A percentile compares a stretch with the other conserved stretches of the same genome.
Conservation (phyloP, 2,329 filamentous ascomycete species). For the Penicillium nordicum region DNA sequence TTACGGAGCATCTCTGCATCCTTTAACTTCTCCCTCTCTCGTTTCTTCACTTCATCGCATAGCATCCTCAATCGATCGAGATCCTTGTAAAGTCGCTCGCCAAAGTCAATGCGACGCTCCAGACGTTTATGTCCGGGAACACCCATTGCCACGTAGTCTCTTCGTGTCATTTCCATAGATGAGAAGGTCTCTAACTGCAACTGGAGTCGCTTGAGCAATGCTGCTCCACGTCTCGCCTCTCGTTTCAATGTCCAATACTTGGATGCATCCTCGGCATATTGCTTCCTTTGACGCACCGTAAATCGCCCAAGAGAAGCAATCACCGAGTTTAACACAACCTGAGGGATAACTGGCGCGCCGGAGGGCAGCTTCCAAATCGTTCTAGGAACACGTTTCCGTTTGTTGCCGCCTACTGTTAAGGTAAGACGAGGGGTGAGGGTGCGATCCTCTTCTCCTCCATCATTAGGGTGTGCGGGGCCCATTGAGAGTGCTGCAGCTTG, state of each 20-base stretch:
- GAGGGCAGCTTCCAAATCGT: slow-evolving; percentile 88
- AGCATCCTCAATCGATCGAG: slow-evolving; percentile 71
- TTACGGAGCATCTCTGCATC: slow-evolving; percentile 71
- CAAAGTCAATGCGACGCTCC: slow-evolving; percentile 82
- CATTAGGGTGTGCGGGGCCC: slow-evolving; percentile 61
- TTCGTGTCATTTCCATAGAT: slow-evolving; percentile 92
- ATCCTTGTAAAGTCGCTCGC: slow-evolving; percentile 61
- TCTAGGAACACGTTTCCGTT: slow-evolving; percentile 60
- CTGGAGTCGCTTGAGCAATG: slow-evolving; percentile 87
- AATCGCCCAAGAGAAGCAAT: slow-evolving; percentile 81
- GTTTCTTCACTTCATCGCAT: slow-evolving; percentile 66
- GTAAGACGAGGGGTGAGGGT: slow-evolving; percentile 49
- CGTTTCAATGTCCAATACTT: slow-evolving; percentile 98
- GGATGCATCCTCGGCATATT: slow-evolving; percentile 88
- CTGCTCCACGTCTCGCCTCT: slow-evolving; percentile 85
- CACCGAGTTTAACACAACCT: slow-evolving; percentile 80
- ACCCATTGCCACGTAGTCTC: slow-evolving; percentile 95
- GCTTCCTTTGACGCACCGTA: slow-evolving; percentile 78
- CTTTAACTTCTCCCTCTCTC: slow-evolving; percentile 74
- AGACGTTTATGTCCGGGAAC: slow-evolving; percentile 74
- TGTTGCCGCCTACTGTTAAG: slow-evolving; percentile 55
- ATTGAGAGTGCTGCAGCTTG: slow-evolving; percentile 78
- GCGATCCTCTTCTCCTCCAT: slow-evolving; percentile 43
- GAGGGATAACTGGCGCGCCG: slow-evolving; percentile 89
- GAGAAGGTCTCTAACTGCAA: slow-evolving; percentile 95